Evolutionary conservation across 2,329 filamentous ascomycete genomes (phyloP).

Genomic region (Sclerotinia trifoliorum): DNA sequence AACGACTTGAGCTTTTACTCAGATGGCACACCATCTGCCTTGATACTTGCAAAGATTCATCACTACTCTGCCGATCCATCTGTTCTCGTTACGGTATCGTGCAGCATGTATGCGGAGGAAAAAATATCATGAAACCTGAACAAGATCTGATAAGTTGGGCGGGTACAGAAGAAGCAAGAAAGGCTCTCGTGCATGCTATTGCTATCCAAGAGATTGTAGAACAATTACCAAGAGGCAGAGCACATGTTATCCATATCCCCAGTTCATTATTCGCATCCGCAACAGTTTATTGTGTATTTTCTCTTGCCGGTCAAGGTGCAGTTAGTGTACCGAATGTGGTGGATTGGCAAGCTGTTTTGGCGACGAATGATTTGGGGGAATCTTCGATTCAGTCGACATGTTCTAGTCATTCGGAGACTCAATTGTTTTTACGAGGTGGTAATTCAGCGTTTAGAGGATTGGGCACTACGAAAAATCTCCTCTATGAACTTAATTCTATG

Average conservation of each 20-base stretch:
- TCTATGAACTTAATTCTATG: constrained; percentile 50
- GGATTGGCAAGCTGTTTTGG: constrained; percentile 45
- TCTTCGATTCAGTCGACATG: constrained; percentile 61
- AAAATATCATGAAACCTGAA: constrained; percentile 33
- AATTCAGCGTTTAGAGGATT: constrained; percentile 31
- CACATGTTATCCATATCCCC: constrained; percentile 48
- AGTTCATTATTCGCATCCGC: constrained; percentile 46
- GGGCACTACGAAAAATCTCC: constrained; percentile 41
- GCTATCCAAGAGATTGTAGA: constrained; percentile 49
- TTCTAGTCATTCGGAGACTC: constrained; percentile 48
- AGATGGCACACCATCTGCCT: constrained; percentile 48
- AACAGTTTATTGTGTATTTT: constrained; percentile 45
- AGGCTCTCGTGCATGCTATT: constrained; percentile 45
- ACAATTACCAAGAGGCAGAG: constrained; percentile 45
- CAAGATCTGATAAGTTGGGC: constrained; percentile 45
- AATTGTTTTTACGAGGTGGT: constrained; percentile 42
- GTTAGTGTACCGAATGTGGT: constrained; percentile 43
- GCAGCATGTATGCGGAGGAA: constrained; percentile 44
- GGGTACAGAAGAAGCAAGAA: constrained; percentile 43
- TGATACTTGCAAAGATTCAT: constrained; percentile 45
- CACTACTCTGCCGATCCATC: constrained; percentile 43
- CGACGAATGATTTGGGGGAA: constrained; percentile 31
- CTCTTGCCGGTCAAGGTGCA: constrained; percentile 42
- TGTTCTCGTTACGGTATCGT: constrained; percentile 43
- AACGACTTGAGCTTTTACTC: constrained; percentile 44